These are phyloP conservation scores for Vigna unguiculata DNA, from an alignment of 306 rosid genomes.

Conservation along the genomic window DNA sequence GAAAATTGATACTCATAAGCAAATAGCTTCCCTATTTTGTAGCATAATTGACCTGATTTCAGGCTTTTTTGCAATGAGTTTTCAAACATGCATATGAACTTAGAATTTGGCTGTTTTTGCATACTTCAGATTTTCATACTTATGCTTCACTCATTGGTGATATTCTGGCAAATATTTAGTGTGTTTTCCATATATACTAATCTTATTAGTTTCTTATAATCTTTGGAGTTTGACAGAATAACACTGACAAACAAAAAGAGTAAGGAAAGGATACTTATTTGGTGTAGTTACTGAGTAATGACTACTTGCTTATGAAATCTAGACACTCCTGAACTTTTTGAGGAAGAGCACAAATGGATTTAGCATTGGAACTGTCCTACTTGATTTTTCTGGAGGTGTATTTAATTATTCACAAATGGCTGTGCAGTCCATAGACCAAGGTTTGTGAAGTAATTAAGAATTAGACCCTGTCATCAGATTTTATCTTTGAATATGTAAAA, in stretches of 20 bases:
- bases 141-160: background rate
- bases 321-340: constrained; percentile 81
- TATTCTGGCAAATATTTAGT: background rate
- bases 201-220: background rate
- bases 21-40: background rate
- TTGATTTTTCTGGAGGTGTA: constrained; percentile 78
- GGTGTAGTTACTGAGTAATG: constrained; percentile 5
- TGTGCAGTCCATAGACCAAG: constrained; percentile 88
- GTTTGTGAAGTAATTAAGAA: constrained; percentile 46
- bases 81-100: background rate
- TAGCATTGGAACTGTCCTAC: constrained; percentile 73
- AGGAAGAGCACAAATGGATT: constrained; percentile 86
- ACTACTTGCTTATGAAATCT: constrained; percentile 7
- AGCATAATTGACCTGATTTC: background rate
- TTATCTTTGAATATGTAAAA: background rate
- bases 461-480: constrained; percentile 7
- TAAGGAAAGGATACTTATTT: background rate
- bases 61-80: background rate
- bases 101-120: background rate
- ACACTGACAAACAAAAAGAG: background rate
- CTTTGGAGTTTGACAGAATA: background rate
- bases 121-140: background rate
- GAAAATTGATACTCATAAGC: background rate
- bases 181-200: background rate
- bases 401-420: constrained; percentile 77